Evolutionary conservation across 1,284 basidiomycete species (phyloP).

Genomic region (Tilletia setariae): DNA sequence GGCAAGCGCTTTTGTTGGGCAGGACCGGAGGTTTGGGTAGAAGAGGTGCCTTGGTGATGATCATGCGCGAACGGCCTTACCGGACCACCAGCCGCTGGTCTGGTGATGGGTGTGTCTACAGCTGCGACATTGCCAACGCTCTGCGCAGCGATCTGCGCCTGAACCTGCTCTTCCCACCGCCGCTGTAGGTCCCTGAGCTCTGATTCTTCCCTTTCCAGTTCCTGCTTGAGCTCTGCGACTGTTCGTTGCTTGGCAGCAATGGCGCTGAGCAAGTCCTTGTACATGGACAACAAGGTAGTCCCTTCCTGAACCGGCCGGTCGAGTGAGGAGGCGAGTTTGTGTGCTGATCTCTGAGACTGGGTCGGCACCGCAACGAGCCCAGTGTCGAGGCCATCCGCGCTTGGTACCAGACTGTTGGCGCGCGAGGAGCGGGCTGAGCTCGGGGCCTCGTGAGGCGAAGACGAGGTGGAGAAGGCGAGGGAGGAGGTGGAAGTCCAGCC

Average conservation of each 20-base stretch:
- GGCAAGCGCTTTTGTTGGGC: too few species aligned
- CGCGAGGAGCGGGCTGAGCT: not conserved
- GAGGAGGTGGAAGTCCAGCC: constrained; percentile 2
- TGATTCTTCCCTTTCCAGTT: constrained; percentile 2
- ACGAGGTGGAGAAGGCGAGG: not conserved
- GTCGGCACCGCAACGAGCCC: not conserved
- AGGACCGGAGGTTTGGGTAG: too few species aligned
- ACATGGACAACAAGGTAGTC: not conserved
- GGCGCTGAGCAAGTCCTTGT: constrained; percentile 13
- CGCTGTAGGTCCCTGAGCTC: not conserved
- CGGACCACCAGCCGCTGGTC: too few species aligned
- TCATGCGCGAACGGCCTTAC: too few species aligned
- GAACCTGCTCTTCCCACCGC: not conserved
- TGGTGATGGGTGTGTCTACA: not conserved
- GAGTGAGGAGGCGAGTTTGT: not conserved
- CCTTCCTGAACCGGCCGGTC: constrained; percentile 3
- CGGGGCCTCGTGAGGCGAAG: not conserved
- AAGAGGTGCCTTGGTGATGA: too few species aligned
- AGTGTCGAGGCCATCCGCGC: too few species aligned
- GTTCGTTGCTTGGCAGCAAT: constrained; percentile 10
- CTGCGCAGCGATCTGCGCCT: not conserved
- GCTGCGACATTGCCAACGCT: not conserved
- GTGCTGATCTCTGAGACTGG: not conserved
- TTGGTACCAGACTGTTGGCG: not conserved
- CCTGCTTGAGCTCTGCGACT: not conserved